Evolutionary conservation across 805 yeast genomes (phyloP), one percentile per base, ranked within the genome.

Genomic region (Candida sonorensis): DNA sequence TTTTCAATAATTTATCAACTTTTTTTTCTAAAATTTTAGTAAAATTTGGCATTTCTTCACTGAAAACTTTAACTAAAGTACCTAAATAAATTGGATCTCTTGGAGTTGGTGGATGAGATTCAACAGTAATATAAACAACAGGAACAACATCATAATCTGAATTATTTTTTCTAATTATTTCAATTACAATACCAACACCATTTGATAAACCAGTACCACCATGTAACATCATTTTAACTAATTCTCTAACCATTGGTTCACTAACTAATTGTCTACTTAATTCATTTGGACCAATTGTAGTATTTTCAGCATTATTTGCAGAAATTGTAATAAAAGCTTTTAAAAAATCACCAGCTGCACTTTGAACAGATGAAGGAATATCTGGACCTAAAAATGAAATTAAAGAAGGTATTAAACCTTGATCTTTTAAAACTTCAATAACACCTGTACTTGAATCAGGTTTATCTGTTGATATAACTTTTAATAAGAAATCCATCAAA

Each of bases 261-360:
- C 94, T 80, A 10, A 88, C 97, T 20, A 92, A 66, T 55, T 90
- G 90, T 42, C 98, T 71, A 3, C 96, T 86, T 23, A 92, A 66
- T 52, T 86, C 96, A 52, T 92, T 92, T 2, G 98, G 97, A 2
- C 98, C 98, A 34, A 92, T 84, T 8, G 94, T 83, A 2, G 95
- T 82, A 41, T 84, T 88, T 37, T 86, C 86, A 27, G 86, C 82
- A 37, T 83, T 85, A 50, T 90, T 92, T 7, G 97, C 95, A 26
- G 96, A 85, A 20, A 92, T 84, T 3, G 97, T 81, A 22, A 92
- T 82, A 48, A 92, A 77, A 0, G 97, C 97, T 53, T 92, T 92
- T 33, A 92, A 64, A 51, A 92, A 92, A 53, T 92, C 98, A 15
- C 95, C 94, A 1, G 95, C 94, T 0, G 97, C 94, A 12, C 92